Conservation (phyloP, 768 basidiomycete species). For the Collybia sordida region DNA sequence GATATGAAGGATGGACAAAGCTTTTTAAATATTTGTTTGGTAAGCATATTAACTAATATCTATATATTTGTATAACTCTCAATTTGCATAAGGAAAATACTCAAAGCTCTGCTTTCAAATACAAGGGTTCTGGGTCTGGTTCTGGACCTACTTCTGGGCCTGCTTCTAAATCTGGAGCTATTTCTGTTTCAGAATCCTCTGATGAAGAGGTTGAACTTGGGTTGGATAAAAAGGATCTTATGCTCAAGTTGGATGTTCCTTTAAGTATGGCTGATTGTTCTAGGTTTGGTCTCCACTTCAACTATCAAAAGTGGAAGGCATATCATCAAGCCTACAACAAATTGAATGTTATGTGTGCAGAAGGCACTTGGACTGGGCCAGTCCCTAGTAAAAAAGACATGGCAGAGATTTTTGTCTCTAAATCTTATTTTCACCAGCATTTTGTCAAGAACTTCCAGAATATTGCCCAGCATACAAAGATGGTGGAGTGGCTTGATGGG, state of each 20-base stretch:
- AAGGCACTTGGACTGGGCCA: not conserved
- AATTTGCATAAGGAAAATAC: not conserved
- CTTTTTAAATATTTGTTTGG: no score
- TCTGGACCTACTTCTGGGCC: not conserved
- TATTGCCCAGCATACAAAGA: not conserved
- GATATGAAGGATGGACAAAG: no score
- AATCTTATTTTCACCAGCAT: not conserved
- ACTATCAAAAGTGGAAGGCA: not conserved
- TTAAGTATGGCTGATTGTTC: not conserved
- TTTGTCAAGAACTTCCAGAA: not conserved
- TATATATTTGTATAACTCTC: not conserved
- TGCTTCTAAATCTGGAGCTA: not conserved
- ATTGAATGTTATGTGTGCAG: not conserved
- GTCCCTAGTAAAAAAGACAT: not conserved
- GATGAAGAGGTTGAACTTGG: not conserved
- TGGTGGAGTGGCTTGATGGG: not conserved
- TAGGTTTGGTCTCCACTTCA: not conserved
- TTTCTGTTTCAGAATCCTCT: not conserved
- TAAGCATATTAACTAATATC: not conserved
- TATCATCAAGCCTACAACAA: not conserved
- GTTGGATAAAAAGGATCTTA: not conserved
- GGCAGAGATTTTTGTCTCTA: constrained; percentile 3
- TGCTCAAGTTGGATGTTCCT: not conserved
- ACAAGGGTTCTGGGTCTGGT: not conserved
- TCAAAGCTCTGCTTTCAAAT: not conserved